phyloP scores from a whole-genome alignment of 2,329 filamentous ascomycete species.

The Aspergillus texensis region DNA sequence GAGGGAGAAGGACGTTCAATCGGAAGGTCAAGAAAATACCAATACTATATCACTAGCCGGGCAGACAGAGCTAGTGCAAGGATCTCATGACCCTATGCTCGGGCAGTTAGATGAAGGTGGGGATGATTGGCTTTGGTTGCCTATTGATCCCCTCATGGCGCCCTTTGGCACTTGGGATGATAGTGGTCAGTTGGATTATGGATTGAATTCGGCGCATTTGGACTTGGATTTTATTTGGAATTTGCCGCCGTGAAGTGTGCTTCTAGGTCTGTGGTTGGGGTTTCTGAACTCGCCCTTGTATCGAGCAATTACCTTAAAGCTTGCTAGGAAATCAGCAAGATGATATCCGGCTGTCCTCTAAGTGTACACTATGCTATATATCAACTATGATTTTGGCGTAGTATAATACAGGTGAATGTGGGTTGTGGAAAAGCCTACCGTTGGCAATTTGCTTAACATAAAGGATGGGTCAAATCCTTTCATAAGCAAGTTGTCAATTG shows the following conservation, averaged over 20 bases:
- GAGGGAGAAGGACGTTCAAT: background rate
- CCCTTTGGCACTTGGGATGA: slow-evolving; percentile 16
- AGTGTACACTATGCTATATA: no score
- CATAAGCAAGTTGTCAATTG: no score
- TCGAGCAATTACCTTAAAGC: background rate
- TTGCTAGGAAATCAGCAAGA: no score
- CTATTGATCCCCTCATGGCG: slow-evolving; percentile 4
- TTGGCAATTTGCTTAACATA: no score
- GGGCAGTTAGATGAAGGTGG: background rate
- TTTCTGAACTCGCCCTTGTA: background rate
- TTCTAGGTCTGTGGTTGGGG: rapidly evolving
- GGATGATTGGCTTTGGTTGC: slow-evolving; percentile 3
- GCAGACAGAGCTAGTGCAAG: background rate
- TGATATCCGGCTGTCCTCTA: no score
- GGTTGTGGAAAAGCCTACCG: no score
- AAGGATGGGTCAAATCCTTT: no score
- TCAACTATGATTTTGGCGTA: no score
- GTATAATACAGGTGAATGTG: no score
- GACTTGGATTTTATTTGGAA: slow-evolving; percentile 37
- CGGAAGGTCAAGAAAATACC: background rate
- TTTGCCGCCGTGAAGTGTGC: slow-evolving; percentile 14
- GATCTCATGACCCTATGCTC: background rate
- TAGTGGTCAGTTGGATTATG: slow-evolving; percentile 14
- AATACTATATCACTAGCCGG: no score
- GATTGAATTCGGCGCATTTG: slow-evolving; percentile 25